phyloP scores from a whole-genome alignment of 192 early-diverging fungal species.

The Coemansia sp. region DNA sequence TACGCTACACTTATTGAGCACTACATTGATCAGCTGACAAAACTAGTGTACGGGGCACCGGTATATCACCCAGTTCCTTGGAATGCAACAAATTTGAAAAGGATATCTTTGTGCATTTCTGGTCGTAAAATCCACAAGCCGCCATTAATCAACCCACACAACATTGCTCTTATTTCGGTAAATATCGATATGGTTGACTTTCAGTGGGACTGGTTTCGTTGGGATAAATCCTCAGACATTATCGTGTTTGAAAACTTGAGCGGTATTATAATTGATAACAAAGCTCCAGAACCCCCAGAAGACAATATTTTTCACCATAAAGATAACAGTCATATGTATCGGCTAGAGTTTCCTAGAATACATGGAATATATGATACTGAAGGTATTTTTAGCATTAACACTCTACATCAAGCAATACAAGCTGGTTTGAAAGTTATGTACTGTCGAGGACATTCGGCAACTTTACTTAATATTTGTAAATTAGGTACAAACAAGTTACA shows the following conservation, averaged over 20 bases:
- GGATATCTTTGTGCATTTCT: not conserved
- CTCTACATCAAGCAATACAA: not conserved
- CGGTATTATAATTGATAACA: not conserved
- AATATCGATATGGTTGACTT: not conserved
- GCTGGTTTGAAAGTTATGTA: not conserved
- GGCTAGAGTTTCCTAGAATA: not conserved
- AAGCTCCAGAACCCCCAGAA: too few species aligned
- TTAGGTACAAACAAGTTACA: not conserved
- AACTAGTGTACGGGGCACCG: not conserved
- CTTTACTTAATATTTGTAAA: not conserved
- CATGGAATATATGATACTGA: not conserved
- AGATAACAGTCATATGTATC: not conserved
- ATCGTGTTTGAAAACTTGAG: not conserved
- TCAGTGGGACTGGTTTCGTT: constrained; percentile 1
- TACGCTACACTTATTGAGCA: not conserved
- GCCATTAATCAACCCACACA: not conserved
- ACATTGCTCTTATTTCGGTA: not conserved
- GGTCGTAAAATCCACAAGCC: not conserved
- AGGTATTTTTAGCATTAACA: not conserved
- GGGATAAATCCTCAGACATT: not conserved
- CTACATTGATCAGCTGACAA: not conserved
- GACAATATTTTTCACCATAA: not conserved
- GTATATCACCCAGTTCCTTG: constrained; percentile 1
- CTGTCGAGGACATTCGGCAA: not conserved
- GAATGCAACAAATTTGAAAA: not conserved